Base-by-base conservation (phyloP, 768 basidiomycete genomes). In the Auriscalpium orientale region DNA sequence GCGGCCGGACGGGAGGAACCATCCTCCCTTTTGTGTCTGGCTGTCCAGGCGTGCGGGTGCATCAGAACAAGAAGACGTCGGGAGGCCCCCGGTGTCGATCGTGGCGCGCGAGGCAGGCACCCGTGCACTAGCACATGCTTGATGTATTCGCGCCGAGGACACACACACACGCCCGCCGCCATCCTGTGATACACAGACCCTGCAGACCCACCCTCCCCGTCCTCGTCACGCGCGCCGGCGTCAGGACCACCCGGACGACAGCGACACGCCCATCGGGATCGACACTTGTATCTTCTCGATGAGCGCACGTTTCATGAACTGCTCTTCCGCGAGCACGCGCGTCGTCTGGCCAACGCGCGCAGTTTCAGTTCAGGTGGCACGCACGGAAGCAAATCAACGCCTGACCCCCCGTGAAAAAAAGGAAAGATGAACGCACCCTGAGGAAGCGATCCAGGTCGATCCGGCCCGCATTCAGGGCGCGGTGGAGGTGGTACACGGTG, bases 401-500 rank as follows among this genome's bases (percentile, higher is more conserved):
- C 28, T 15, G 8, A 57, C 28, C 8, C n/a, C n/a, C n/a, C n/a
- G n/a, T n/a, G n/a, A n/a, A n/a, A n/a, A n/a, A n/a, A n/a, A n/a
- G n/a, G n/a, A n/a, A n/a, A n/a, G n/a, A n/a, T n/a, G n/a, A 50
- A 77, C 84, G 68, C 66, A 91, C 94, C 74, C 92, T 85, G 55
- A 98, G 75, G 76, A 98, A 98, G 44, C 89, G 81, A 67, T 99
- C 95, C 55, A 98, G 79, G 74, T 98, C 95, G 59, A 98, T 87
- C 56, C 92, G 83, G 0, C 91, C 91, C 52, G 86, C 76, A 67
- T 97, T 97, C 60, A 99, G 76, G 0, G 94, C 95, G 58, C 94
- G 81, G 61, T 95, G 92, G 48, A 99, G 80, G 69, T 98, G 94
- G 72, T 98, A 99, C 57, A 97, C 89, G 47, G 95, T 95, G 69